Conservation (phyloP, 148 eudicot genomes). For the Rhododendron vialii region DNA sequence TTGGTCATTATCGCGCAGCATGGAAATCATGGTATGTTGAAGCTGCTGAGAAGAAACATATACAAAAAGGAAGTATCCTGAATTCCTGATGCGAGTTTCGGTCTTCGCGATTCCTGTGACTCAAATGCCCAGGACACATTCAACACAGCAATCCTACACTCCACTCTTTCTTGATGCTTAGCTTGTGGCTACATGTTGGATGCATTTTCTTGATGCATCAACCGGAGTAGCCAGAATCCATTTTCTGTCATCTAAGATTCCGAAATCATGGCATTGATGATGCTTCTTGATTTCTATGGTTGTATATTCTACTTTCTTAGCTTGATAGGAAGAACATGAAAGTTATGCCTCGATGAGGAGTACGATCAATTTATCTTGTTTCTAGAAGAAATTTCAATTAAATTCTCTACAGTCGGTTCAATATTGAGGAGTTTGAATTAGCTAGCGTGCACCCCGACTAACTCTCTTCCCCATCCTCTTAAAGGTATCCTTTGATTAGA, state of each 20-base stretch:
- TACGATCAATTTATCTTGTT: background rate
- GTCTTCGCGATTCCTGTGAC: background rate
- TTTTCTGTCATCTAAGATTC: background rate
- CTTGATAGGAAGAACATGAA: background rate
- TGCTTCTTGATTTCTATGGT: background rate
- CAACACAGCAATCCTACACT: background rate
- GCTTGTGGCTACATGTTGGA: background rate
- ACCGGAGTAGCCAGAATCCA: background rate
- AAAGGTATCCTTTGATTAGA: background rate
- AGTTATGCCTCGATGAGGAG: background rate
- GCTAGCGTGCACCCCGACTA: background rate
- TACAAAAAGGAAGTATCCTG: constrained; percentile 10
- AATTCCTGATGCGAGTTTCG: background rate
- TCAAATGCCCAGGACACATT: background rate
- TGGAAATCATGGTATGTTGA: constrained; percentile 50
- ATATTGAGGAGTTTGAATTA: background rate
- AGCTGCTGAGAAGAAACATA: constrained; percentile 25
- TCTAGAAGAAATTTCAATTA: background rate
- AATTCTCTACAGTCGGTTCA: background rate
- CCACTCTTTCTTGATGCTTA: background rate
- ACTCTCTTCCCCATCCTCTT: background rate
- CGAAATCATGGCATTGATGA: background rate
- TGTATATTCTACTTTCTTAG: background rate
- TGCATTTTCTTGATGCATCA: constrained; percentile 14
- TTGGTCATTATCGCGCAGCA: constrained; percentile 42